Evolutionary conservation across 2,329 filamentous ascomycete genomes (phyloP).

Genomic region (Neoscytalidium dimidiatum): DNA sequence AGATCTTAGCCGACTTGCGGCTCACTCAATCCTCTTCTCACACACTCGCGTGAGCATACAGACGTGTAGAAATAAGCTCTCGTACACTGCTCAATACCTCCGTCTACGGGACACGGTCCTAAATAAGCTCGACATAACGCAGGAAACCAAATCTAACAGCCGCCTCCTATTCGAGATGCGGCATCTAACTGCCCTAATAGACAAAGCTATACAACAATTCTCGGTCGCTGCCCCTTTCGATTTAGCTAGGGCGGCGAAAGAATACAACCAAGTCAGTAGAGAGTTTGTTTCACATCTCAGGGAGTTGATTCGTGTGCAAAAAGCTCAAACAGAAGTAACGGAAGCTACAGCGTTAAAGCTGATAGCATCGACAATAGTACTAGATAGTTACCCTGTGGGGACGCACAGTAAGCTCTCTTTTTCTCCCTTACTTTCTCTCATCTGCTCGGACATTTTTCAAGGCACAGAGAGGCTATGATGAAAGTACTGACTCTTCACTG

Average conservation of each 20-base stretch:
- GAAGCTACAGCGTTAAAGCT: conserved; percentile 18
- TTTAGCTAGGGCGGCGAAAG: conserved; percentile 18
- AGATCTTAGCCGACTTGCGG: conserved; percentile 18
- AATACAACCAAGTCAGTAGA: conserved; percentile 5
- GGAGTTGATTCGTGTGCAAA: conserved; percentile 19
- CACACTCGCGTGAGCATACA: conserved; percentile 19
- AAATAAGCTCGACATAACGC: conserved; percentile 18
- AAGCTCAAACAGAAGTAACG: conserved; percentile 21
- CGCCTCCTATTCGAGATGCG: conserved; percentile 21
- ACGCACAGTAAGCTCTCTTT: conserved; percentile 11
- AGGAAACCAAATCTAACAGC: background rate
- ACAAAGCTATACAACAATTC: conserved; percentile 20
- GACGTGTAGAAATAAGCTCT: background rate
- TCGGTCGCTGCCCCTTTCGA: conserved; percentile 12
- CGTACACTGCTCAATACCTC: background rate
- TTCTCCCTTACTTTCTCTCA: background rate
- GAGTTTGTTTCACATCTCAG: conserved; percentile 18
- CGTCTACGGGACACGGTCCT: conserved; percentile 17
- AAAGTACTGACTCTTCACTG: background rate
- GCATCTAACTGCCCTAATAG: background rate
- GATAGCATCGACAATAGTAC: conserved; percentile 9
- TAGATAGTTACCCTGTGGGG: conserved; percentile 5
- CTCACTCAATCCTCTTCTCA: conserved; percentile 21
- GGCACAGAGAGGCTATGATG: background rate
- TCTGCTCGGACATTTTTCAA: background rate